Base-by-base conservation (phyloP, 306 rosid species). In the Quercus cerris region DNA sequence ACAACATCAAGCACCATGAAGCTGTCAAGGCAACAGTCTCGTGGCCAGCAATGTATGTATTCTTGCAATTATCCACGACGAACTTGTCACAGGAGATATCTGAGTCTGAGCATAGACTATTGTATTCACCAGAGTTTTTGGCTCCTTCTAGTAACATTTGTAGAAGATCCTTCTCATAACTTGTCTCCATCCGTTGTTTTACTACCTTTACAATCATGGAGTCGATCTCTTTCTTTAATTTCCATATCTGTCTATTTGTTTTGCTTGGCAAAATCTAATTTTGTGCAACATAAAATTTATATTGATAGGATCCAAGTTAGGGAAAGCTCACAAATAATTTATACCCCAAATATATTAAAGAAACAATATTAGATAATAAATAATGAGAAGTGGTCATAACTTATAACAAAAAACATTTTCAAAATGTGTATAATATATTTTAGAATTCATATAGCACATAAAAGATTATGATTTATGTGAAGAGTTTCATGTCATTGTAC, bases 131-230 rank as follows among this genome's bases (percentile, higher is more conserved):
- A 0, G 17, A 75, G 49, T 83, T 86, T 78, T 76, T 73, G 10
- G 91, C 91, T 71, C 91, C 87, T 71, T 90, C 82, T 1, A 90
- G 84, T 68, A 93, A 81, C 89, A 85, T 86, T 71, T 90, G 92
- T 11, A 90, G 71, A 12, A 93, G 88, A 76, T 89, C 97, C 59
- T 89, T 71, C 73, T 86, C 92, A 57, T 61, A 41, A 28, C 77
- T 46, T 49, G 78, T 79, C 59, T 67, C 78, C 22, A 9, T 74
- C 4, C 91, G 85, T 5, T 85, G 81, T 23, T 87, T 84, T 67
- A 85, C 85, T 57, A 85, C 82, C 76, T 59, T 57, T n/a, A 67
- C 41, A 72, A 91, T 86, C 77, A 28, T 84, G 2, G 91, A 77
- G 77, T 80, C 13, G 20, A 91, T 83, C 56, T 87, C 83, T 77